A percentile compares a stretch with the other conserved stretches of the same genome.
These are phyloP conservation scores for Leptomonas seymouri DNA, from an alignment of 208 protist genomes.

Conservation along the genomic window DNA sequence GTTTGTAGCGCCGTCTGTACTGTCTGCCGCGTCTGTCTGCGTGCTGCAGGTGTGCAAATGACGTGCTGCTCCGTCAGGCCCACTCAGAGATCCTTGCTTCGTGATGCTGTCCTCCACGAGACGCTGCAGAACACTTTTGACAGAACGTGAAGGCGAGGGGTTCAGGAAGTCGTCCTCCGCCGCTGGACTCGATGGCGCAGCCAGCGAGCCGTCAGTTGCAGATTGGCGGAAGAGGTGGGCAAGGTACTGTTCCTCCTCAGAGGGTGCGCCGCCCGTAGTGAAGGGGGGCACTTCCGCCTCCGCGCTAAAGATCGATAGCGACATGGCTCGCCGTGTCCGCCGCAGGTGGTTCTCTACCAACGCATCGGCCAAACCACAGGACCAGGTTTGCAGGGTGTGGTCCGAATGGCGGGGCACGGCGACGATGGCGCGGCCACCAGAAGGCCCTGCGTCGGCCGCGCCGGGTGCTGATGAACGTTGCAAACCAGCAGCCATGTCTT, in stretches of 20 bases:
- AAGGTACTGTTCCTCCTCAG: constrained; percentile 54
- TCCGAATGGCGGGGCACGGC: constrained; percentile 10
- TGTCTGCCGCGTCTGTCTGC: constrained; percentile 53
- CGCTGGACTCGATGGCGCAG: not conserved
- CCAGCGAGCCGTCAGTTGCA: not conserved
- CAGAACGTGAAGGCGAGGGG: constrained; percentile 16
- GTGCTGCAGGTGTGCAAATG: constrained; percentile 52
- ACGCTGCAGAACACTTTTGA: constrained; percentile 67
- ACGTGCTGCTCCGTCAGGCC: constrained; percentile 4
- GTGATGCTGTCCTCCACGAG: constrained; percentile 35
- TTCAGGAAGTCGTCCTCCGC: constrained; percentile 34
- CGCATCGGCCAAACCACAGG: constrained; percentile 59
- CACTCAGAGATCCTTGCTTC: constrained; percentile 6
- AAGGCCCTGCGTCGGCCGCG: not conserved
- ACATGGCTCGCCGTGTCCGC: constrained; percentile 67
- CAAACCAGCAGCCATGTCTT: constrained; percentile 1
- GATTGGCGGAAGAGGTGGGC: constrained; percentile 41
- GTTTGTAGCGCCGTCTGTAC: constrained; percentile 26
- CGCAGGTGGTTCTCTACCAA: constrained; percentile 87
- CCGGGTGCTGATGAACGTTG: not conserved
- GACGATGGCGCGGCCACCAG: not conserved
- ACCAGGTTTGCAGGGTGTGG: constrained; percentile 47
- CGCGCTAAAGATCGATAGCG: constrained; percentile 79
- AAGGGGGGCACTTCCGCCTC: constrained; percentile 81
- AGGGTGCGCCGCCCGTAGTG: constrained; percentile 36